Percentiles rank a stretch among this genome's conserved stretches.
These are phyloP conservation scores for Fusarium oxysporum DNA, from an alignment of 2,329 filamentous ascomycete genomes.

Conservation along the genomic window DNA sequence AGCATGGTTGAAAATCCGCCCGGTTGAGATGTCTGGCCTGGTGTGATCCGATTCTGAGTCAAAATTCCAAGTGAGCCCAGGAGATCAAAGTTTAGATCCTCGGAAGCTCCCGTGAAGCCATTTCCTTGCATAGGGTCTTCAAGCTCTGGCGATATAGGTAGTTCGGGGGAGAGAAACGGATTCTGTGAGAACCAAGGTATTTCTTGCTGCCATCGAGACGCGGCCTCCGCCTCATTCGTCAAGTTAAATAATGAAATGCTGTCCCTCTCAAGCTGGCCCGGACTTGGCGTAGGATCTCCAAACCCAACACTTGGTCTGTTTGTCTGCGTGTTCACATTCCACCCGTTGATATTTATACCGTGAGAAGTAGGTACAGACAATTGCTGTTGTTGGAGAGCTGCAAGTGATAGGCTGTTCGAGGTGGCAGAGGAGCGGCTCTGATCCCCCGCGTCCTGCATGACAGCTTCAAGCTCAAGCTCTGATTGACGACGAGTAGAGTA, in stretches of 20 bases:
- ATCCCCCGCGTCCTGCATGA: background rate
- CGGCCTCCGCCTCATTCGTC: background rate
- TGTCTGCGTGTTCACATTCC: background rate
- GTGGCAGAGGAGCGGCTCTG: background rate
- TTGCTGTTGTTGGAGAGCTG: background rate
- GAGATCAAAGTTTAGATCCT: background rate
- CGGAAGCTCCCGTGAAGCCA: background rate
- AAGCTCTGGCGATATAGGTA: background rate
- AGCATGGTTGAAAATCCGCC: background rate
- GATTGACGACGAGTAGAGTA: background rate
- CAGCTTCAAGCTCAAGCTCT: background rate
- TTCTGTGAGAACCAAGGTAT: background rate
- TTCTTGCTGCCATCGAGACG: background rate
- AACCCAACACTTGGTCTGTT: background rate
- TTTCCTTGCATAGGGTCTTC: background rate
- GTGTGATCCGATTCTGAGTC: background rate
- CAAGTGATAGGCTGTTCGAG: background rate
- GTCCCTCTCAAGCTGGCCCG: background rate
- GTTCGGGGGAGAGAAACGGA: background rate
- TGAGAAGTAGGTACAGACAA: background rate
- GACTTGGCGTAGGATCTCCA: background rate
- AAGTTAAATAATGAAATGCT: background rate
- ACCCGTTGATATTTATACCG: background rate
- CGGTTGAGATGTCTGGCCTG: background rate
- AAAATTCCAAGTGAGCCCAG: background rate